Conservation (phyloP, 768 basidiomycete genomes). For the Pleurotus citrinopileatus region DNA sequence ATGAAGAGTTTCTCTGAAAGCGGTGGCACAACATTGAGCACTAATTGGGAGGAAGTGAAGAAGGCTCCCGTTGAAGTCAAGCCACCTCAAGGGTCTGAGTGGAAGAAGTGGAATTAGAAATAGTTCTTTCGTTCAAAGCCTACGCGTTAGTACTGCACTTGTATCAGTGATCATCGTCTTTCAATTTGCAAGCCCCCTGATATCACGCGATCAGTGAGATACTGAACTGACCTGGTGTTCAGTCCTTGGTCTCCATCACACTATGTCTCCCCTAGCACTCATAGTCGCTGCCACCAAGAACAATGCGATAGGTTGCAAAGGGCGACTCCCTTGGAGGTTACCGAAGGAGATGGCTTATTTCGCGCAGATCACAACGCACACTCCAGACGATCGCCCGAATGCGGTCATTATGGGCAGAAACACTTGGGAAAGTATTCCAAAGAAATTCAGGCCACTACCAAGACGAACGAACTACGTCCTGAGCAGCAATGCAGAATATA, state of each 20-base stretch:
- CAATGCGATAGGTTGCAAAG: slow-evolving; percentile 84
- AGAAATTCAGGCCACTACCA: slow-evolving; percentile 75
- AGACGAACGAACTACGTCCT: slow-evolving; percentile 78
- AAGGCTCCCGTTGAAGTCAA: slow-evolving; percentile 71
- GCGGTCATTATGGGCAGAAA: slow-evolving; percentile 93
- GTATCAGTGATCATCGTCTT: too few species aligned
- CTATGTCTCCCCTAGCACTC: slow-evolving; percentile 75
- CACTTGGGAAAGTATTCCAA: slow-evolving; percentile 96
- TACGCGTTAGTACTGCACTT: too few species aligned
- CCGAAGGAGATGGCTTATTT: slow-evolving; percentile 92
- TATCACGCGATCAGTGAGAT: slow-evolving; percentile 6
- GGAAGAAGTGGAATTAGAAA: slow-evolving; percentile 69
- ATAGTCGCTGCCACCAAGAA: slow-evolving; percentile 88
- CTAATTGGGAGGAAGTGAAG: slow-evolving; percentile 90
- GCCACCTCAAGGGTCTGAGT: slow-evolving; percentile 82
- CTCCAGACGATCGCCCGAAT: slow-evolving; percentile 57
- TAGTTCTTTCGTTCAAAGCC: not conserved
- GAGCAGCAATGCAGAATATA: slow-evolving; percentile 30
- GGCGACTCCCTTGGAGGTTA: slow-evolving; percentile 83
- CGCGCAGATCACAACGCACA: slow-evolving; percentile 66
- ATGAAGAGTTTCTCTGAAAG: slow-evolving; percentile 97
- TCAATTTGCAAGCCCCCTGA: not conserved
- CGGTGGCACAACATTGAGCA: slow-evolving; percentile 93
- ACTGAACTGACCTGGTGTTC: too few species aligned
- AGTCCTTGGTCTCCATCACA: not conserved